Evolutionary conservation across 2,329 filamentous ascomycete species (phyloP), one percentile per base, ranked within the genome.

Genomic region (Fusarium siculi): DNA sequence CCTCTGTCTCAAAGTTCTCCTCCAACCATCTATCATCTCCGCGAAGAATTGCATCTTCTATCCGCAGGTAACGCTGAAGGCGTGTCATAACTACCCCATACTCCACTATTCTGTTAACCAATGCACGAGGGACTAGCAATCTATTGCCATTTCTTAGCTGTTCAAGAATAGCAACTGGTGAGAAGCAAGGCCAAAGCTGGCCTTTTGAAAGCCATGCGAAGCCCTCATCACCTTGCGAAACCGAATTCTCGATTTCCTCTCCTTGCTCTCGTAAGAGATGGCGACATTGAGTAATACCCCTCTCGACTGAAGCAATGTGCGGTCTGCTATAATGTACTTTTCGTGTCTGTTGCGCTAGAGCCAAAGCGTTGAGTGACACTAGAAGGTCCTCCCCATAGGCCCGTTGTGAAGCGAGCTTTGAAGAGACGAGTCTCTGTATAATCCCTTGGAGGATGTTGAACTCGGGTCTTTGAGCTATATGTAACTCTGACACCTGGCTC

Each of bases 1-100:
- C 89, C n/a, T 39, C 0, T 42, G 37, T 54, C 87, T 88, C 64
- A 18, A 79, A 72, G 66, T 91, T 88, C 8, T 87, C 85, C 4
- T 73, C 21, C 4, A 81, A 74, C 70, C 79, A 62, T 72, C 63
- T 23, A 30, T 80, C 74, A 32, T 79, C n/a, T 2, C 54, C 66
- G 52, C 77, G 37, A 23, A 74, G 44, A 21, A 74, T 43, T 3
- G 75, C 66, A 47, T 84, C 81, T 4, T 77, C 70, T 7, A 90
- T 79, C 0, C 88, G 81, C 9, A 83, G 59, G 2, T 85, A 76
- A 1, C 84, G 82, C 74, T 90, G 88, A 0, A 86, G 65, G 0
- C 76, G 75, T 0, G 86, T 86, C 11, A 89, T 75, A 0, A 81
- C 74, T 1, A 87, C 9, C 0, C 84, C 89, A 21, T 86, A 85